Evolutionary conservation across 129 eudicot species (phyloP).

Genomic region (Gnaphalium uliginosum): DNA sequence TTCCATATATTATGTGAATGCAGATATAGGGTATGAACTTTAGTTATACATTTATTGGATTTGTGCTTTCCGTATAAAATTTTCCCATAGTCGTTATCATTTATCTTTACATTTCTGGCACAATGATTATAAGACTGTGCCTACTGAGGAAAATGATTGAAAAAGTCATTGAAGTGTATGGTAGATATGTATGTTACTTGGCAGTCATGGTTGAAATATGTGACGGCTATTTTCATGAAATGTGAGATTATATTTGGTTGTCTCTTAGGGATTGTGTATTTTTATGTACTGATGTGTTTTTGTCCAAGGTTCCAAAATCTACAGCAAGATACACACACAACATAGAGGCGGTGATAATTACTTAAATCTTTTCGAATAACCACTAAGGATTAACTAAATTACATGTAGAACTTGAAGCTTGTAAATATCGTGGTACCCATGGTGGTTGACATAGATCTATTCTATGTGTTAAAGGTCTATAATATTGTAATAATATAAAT

Average conservation of each 20-base stretch:
- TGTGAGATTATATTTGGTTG: background rate
- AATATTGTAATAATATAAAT: background rate
- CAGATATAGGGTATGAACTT: background rate
- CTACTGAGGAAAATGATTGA: background rate
- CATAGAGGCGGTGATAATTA: background rate
- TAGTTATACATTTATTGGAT: constrained; percentile 16
- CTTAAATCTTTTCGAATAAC: background rate
- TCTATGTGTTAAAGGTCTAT: constrained; percentile 18
- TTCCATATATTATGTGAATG: background rate
- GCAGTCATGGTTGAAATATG: constrained; percentile 13
- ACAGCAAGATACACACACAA: background rate
- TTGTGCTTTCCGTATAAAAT: constrained; percentile 12
- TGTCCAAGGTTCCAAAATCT: background rate
- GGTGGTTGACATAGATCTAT: background rate
- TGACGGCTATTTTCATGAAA: background rate
- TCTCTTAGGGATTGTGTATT: constrained; percentile 12
- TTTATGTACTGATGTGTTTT: background rate
- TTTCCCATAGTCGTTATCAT: constrained; percentile 11
- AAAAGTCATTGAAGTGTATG: constrained; percentile 8
- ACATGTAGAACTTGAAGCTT: too few species aligned
- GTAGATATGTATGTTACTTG: constrained; percentile 8
- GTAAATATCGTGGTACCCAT: background rate
- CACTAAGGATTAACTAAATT: background rate
- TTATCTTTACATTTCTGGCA: background rate
- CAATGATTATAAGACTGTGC: constrained; percentile 4